These are phyloP conservation scores for Magnolia changhungtana DNA, from an alignment of 164 flowering plant genomes.

Conservation along the genomic window DNA sequence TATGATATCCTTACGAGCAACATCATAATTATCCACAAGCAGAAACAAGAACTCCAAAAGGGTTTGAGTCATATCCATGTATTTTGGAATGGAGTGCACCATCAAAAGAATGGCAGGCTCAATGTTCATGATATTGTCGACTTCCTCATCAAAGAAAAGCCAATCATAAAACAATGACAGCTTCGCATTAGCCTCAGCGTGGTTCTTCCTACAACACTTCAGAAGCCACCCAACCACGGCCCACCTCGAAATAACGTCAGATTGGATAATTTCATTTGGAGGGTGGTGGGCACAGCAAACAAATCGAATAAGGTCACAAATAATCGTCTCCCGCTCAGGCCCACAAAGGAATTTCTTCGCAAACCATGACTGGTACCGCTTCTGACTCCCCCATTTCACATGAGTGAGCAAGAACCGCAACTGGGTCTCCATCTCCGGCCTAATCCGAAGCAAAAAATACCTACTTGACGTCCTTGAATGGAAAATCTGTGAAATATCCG, in stretches of 20 bases:
- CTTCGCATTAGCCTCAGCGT: slow-evolving; percentile 60
- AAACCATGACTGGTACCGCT: slow-evolving; percentile 79
- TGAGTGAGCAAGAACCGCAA: slow-evolving; percentile 72
- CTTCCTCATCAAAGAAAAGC: slow-evolving; percentile 78
- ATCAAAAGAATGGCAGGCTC: slow-evolving; percentile 85
- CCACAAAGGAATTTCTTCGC: slow-evolving; percentile 52
- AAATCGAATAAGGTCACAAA: slow-evolving; percentile 75
- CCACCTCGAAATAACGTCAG: slow-evolving; percentile 83
- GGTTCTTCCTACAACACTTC: slow-evolving; percentile 49
- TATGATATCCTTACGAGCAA: slow-evolving; percentile 42
- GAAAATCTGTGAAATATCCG: slow-evolving; percentile 60
- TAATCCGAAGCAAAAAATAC: slow-evolving; percentile 62
- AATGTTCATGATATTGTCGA: slow-evolving; percentile 78
- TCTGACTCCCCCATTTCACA: slow-evolving; percentile 80
- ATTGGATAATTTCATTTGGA: slow-evolving; percentile 68
- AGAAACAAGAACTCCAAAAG: slow-evolving; percentile 75
- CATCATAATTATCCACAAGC: slow-evolving; percentile 66
- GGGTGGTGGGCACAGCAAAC: slow-evolving; percentile 92
- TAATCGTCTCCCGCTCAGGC: slow-evolving; percentile 52
- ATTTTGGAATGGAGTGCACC: slow-evolving; percentile 65
- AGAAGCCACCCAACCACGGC: slow-evolving; percentile 92
- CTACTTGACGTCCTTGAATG: slow-evolving; percentile 52
- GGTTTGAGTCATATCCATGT: slow-evolving; percentile 60
- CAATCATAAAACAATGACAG: slow-evolving; percentile 91
- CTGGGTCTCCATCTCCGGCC: slow-evolving; percentile 83